These are phyloP conservation scores for Neckera pumila DNA, from an alignment of 225 moss, liverwort and hornwort species.

Conservation along the genomic window DNA sequence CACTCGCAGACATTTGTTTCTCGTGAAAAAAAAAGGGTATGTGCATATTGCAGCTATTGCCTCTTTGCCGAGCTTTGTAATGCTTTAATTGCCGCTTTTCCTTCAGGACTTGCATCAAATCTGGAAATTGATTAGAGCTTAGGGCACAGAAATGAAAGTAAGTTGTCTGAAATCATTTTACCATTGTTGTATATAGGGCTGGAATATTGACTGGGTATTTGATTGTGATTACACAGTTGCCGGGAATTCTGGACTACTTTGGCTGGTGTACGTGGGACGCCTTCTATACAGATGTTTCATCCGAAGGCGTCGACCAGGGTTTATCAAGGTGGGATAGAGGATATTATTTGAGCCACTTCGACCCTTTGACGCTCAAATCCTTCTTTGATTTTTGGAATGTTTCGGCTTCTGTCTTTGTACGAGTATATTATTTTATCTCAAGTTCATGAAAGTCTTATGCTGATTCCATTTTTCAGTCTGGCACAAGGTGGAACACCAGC, in stretches of 20 bases:
- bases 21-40: constrained; percentile 67
- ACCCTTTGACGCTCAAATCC: background rate
- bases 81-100: background rate
- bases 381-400: background rate
- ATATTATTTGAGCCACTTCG: background rate
- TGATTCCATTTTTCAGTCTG: constrained; percentile 30
- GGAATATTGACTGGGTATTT: background rate
- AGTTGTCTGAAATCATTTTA: background rate
- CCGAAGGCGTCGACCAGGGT: constrained; percentile 58
- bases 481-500: constrained; percentile 83
- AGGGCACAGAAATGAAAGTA: background rate
- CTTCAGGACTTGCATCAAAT: background rate
- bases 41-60: background rate
- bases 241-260: constrained; percentile 84
- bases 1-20: constrained; percentile 61
- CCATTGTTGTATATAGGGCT: background rate
- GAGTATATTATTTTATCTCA: background rate
- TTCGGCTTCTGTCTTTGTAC: background rate
- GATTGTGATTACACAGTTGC: constrained; percentile 42
- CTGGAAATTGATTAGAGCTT: background rate
- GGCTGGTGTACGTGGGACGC: constrained; percentile 99
- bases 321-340: constrained; percentile 45
- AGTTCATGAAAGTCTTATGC: background rate
- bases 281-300: constrained; percentile 84
- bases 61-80: background rate